Conservation (phyloP, 768 basidiomycete genomes). For the Boletus barrowsii region DNA sequence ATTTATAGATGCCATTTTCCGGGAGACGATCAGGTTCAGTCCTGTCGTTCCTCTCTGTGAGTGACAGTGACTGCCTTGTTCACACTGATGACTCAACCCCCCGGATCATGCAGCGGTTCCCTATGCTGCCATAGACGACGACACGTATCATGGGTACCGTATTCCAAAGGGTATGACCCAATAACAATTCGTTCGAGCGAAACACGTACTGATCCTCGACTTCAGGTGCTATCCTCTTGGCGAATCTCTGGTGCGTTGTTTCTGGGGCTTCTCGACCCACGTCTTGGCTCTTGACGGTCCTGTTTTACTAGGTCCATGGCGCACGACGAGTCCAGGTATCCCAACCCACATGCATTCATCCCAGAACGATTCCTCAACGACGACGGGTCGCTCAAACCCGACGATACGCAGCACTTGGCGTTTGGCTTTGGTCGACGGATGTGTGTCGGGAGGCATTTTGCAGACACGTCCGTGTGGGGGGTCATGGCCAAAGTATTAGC, state of each 20-base stretch:
- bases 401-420: too few relatives aligned
- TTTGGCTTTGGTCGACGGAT: not conserved
- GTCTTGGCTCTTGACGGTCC: too few relatives aligned
- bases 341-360: not conserved
- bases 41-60: not conserved
- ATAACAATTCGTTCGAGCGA: too few relatives aligned
- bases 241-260: constrained; percentile 9
- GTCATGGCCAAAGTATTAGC: not conserved
- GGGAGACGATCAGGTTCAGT: not conserved
- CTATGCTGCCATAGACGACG: not conserved
- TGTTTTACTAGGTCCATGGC: not conserved
- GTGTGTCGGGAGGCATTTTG: not conserved
- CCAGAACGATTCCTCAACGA: not conserved
- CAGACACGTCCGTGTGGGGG: not conserved
- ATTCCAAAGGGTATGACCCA: constrained; percentile 40
- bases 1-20: not conserved
- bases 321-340: not conserved
- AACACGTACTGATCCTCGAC: not conserved
- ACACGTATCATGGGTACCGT: constrained; percentile 33
- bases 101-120: not conserved
- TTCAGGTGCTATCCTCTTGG: constrained; percentile 1
- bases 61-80: not conserved
- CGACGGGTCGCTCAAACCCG: too few relatives aligned
- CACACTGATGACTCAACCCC: not conserved
- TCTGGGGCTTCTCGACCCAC: too few relatives aligned